phyloP scores from a whole-genome alignment of 306 rosid species.

The Trifolium fragiferum region DNA sequence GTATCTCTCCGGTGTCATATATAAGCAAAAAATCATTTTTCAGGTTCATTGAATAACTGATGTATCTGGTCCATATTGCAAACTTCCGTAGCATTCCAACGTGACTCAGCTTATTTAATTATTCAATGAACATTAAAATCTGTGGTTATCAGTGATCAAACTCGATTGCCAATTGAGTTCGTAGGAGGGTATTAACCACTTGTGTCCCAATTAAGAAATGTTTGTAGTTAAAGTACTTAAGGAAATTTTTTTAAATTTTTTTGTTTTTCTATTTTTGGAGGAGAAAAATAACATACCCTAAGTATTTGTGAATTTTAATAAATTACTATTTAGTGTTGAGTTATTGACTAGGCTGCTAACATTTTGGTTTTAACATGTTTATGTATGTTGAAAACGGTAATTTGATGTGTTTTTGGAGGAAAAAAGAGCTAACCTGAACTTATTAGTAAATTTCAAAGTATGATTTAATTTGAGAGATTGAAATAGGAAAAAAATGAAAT shows the following conservation, averaged over 20 bases:
- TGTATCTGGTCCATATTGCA: no score
- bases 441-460: neutral
- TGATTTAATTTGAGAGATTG: conserved; percentile 7
- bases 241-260: neutral
- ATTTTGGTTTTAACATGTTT: conserved; percentile 7
- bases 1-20: no score
- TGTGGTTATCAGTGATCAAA: neutral
- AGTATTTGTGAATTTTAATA: neutral
- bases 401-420: neutral
- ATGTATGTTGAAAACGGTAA: neutral
- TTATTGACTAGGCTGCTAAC: conserved; percentile 14
- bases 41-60: no score
- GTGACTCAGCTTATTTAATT: no score
- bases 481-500: neutral
- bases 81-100: no score
- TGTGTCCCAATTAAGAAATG: neutral
- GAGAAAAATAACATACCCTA: neutral
- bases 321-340: neutral
- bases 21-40: no score
- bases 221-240: neutral
- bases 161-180: neutral
- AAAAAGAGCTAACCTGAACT: neutral
- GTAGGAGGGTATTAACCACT: neutral
- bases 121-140: no score
- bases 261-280: neutral